Conservation (phyloP, 2,329 filamentous ascomycete genomes). For the Hymenoscyphus salicellus region DNA sequence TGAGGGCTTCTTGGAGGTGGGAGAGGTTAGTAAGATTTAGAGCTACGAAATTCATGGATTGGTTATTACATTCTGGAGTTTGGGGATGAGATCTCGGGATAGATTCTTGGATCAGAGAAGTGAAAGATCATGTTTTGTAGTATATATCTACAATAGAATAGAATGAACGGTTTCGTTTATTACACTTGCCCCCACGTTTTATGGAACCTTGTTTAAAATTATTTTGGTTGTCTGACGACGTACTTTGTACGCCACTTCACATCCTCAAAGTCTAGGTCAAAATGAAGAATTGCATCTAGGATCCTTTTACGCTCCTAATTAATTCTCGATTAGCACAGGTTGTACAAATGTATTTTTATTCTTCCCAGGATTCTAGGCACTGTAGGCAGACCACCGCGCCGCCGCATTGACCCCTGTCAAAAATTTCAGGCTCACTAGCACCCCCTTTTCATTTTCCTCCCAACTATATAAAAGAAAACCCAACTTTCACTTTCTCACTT, state of each 20-base stretch:
- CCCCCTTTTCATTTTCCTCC: background rate
- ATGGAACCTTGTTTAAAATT: background rate
- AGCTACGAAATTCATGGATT: too few relatives aligned
- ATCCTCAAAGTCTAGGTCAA: background rate
- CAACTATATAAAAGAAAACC: background rate
- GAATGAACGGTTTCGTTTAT: too few relatives aligned
- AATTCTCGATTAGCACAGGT: background rate
- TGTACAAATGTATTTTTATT: background rate
- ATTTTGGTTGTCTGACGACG: too few relatives aligned
- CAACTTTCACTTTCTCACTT: background rate
- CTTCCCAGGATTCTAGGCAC: background rate
- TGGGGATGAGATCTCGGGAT: background rate
- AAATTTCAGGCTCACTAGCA: background rate
- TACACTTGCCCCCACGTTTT: background rate
- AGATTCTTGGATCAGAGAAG: background rate
- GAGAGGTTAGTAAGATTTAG: conserved; percentile 16
- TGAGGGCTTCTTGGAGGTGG: conserved; percentile 60
- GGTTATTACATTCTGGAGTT: background rate
- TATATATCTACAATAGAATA: conserved; percentile 1
- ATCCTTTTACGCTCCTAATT: background rate
- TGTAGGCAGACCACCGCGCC: background rate
- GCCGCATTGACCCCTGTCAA: background rate
- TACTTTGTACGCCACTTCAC: background rate
- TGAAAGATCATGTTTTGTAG: background rate
- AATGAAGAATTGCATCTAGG: background rate